Evolutionary conservation across 2,329 filamentous ascomycete species (phyloP), one percentile per base, ranked within the genome.

Genomic region (Penicillium sp.): DNA sequence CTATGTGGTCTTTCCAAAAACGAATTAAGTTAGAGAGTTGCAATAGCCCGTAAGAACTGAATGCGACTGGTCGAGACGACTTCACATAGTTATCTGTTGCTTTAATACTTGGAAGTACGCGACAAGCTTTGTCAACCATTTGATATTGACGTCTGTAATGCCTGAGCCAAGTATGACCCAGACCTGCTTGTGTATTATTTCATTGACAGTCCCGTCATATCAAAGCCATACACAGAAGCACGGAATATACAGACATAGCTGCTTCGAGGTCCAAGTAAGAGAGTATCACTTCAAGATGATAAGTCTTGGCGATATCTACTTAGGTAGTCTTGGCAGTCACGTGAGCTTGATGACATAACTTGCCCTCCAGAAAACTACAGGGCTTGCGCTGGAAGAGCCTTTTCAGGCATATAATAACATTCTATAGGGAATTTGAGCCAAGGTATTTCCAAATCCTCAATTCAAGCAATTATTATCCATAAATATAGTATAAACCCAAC

Each of bases 341-440:
- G 45, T 48, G 38, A 6, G 6, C 2, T 2, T 37, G 47, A 19
- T 49, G 47, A 49, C 47, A 48, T 39, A 49, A 33, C 8, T 19
- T 32, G 41, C 47, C 46, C 34, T 49, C 10, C 15, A 21, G 24
- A 38, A 49, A 45, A 33, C 21, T 33, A 33, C 34, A 45, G 47
- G 41, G 47, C 47, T 45, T 28, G 7, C 29, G 32, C 26, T 10
- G 8, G 6, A 45, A 24, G 7, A 26, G 3, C n/a, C 10, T 8
- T 8, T 38, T 38, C 7, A 22, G n/a, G 1, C 26, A 17, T 31
- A 3, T 28, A 32, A 17, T 8, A 7, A 17, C 3, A 13, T 26
- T 22, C 3, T 34, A 24, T 34, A 15, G n/a, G 10, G 2, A 21
- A 13, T 21, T n/a, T 2, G 17, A 29, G 17, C 6, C 2, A 22